A percentile compares a stretch with the other conserved stretches of the same genome.
phyloP scores from a whole-genome alignment of 441 rosid genomes.

The Cnidoscolus chayamansa region DNA sequence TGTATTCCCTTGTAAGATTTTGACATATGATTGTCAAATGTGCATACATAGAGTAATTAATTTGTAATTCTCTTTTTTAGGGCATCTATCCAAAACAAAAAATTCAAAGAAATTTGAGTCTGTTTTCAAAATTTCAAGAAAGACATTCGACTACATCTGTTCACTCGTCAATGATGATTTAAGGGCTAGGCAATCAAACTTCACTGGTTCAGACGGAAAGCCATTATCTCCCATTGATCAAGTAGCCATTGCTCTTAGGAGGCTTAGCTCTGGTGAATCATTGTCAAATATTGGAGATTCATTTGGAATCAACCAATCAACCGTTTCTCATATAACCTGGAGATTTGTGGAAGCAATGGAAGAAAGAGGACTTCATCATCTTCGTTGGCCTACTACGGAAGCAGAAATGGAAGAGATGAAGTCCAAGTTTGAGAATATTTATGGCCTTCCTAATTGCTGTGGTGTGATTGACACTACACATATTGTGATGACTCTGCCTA shows the following conservation, averaged over 20 bases:
- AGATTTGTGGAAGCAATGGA: conserved; percentile 92
- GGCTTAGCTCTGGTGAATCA: conserved; percentile 90
- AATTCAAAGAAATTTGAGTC: conserved; percentile 56
- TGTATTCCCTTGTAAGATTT: conserved; percentile 1
- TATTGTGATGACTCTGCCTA: conserved; percentile 67
- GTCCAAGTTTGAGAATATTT: conserved; percentile 68
- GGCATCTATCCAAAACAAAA: conserved; percentile 39
- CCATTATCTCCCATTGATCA: conserved; percentile 60
- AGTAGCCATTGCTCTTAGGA: conserved; percentile 83
- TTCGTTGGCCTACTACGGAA: conserved; percentile 68
- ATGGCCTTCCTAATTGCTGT: conserved; percentile 80
- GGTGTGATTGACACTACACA: conserved; percentile 81
- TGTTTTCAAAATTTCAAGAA: conserved; percentile 67
- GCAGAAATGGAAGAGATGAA: conserved; percentile 48
- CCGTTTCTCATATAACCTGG: conserved; percentile 89
- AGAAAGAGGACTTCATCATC: conserved; percentile 67
- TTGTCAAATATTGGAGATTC: conserved; percentile 63
- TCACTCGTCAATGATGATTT: conserved; percentile 66
- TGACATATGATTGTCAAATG: conserved; percentile 5
- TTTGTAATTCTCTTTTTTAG: conserved; percentile 25
- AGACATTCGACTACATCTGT: conserved; percentile 70
- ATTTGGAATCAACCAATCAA: conserved; percentile 77
- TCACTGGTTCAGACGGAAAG: conserved; percentile 50
- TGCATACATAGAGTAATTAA: conserved; percentile 12
- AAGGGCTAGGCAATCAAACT: conserved; percentile 54